These are phyloP conservation scores for Termitomyces bulborhizus DNA, from an alignment of 768 basidiomycete species.

Conservation along the genomic window DNA sequence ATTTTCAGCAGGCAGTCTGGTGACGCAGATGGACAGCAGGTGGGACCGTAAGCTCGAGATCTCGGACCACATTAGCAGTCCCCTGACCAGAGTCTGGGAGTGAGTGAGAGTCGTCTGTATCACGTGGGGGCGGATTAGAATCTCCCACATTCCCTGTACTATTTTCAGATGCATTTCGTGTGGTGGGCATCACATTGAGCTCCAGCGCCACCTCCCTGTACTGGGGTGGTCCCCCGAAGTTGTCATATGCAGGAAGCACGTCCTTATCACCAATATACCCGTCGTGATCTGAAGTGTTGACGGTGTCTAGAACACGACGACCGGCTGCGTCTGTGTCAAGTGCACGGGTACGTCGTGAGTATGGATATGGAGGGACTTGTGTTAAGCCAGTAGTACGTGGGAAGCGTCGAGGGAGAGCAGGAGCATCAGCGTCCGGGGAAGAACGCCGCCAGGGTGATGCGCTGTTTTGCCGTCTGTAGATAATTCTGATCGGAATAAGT, in stretches of 20 bases:
- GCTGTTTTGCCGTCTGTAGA: slow-evolving; percentile 2
- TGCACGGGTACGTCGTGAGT: slow-evolving; percentile 22
- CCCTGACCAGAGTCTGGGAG: not conserved
- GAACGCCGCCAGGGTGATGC: slow-evolving; percentile 1
- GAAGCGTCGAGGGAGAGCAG: slow-evolving; percentile 7
- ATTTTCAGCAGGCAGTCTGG: not conserved
- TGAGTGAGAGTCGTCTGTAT: not conserved
- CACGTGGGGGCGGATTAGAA: not conserved
- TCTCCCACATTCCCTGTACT: not conserved
- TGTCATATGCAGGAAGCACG: slow-evolving; percentile 40
- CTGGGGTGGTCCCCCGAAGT: slow-evolving; percentile 38
- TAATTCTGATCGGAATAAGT: not conserved
- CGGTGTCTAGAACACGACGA: slow-evolving; percentile 21
- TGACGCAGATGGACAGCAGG: slow-evolving; percentile 2
- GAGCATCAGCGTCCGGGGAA: not conserved
- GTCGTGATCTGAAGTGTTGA: slow-evolving; percentile 22
- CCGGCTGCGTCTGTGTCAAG: slow-evolving; percentile 34
- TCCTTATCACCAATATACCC: slow-evolving; percentile 34
- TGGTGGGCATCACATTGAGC: not conserved
- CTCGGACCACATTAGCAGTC: not conserved
- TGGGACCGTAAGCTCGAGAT: not conserved
- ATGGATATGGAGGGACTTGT: slow-evolving; percentile 14
- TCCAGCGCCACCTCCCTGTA: slow-evolving; percentile 25
- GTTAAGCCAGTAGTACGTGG: slow-evolving; percentile 17
- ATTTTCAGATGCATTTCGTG: not conserved